phyloP scores from a whole-genome alignment of 257 asterid genomes.

The Phtheirospermum japonicum region DNA sequence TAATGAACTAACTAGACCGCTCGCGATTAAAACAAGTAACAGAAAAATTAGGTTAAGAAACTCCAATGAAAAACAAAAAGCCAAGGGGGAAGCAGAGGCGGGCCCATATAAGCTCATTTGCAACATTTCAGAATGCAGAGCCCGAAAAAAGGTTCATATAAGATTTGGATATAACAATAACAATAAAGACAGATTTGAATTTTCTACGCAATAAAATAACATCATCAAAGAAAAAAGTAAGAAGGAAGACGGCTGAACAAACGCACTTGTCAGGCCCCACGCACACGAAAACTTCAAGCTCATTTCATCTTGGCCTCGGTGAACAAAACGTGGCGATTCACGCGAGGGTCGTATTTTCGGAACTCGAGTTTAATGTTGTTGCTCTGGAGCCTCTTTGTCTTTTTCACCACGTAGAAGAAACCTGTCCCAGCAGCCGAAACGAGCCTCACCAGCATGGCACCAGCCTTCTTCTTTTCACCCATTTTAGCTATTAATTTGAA shows the following conservation, averaged over 20 bases:
- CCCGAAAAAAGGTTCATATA: constrained; percentile 1
- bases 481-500: constrained; percentile 22
- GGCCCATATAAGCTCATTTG: background rate
- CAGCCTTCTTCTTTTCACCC: constrained; percentile 61
- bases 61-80: background rate
- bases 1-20: background rate
- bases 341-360: constrained; percentile 67
- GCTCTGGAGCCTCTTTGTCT: constrained; percentile 45
- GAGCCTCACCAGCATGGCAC: constrained; percentile 54
- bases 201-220: background rate
- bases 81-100: too few relatives aligned
- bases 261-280: background rate
- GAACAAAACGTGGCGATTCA: constrained; percentile 57
- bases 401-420: constrained; percentile 57
- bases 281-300: constrained; percentile 12
- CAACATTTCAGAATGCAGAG: background rate
- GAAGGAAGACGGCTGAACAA: constrained; percentile 1
- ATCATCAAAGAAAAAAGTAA: background rate
- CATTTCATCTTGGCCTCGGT: constrained; percentile 63
- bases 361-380: constrained; percentile 46
- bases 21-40: background rate
- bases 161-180: background rate
- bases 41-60: background rate
- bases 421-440: constrained; percentile 66
- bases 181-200: background rate